These are phyloP conservation scores for Trichosporon faecale DNA, from an alignment of 1,284 basidiomycete species.

Conservation along the genomic window DNA sequence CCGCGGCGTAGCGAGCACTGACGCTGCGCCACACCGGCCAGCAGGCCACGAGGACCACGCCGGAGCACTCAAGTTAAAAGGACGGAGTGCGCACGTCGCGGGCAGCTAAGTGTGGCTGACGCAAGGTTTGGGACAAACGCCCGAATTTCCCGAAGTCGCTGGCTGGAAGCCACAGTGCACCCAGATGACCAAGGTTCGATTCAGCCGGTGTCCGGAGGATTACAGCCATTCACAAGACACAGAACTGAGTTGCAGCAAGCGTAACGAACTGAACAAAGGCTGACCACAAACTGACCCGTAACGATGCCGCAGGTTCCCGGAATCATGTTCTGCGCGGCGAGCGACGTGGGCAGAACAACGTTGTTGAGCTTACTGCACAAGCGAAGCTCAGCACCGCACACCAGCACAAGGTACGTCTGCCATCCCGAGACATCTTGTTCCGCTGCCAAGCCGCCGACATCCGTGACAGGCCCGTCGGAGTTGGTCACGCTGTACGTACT, in stretches of 20 bases:
- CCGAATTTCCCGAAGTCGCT: background rate
- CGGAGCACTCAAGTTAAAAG: too few relatives aligned
- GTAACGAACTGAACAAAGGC: background rate
- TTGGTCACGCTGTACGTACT: background rate
- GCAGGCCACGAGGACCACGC: too few relatives aligned
- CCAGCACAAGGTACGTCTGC: background rate
- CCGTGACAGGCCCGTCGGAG: background rate
- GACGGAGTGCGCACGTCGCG: background rate
- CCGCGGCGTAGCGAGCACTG: too few relatives aligned
- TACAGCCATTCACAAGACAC: background rate
- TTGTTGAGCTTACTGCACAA: background rate
- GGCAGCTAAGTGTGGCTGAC: background rate
- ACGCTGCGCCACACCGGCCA: too few relatives aligned
- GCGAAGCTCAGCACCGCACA: background rate
- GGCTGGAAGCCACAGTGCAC: background rate
- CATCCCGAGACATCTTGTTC: background rate
- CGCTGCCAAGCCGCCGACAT: background rate
- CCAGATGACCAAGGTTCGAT: background rate
- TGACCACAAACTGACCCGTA: background rate
- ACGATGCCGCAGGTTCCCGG: background rate
- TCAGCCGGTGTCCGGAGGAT: background rate
- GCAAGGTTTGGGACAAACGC: background rate
- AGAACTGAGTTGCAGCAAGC: background rate
- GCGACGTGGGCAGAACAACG: background rate
- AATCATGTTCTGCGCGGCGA: background rate